Base-by-base conservation (phyloP, 306 rosid genomes). In the Echinosophora koreensis region DNA sequence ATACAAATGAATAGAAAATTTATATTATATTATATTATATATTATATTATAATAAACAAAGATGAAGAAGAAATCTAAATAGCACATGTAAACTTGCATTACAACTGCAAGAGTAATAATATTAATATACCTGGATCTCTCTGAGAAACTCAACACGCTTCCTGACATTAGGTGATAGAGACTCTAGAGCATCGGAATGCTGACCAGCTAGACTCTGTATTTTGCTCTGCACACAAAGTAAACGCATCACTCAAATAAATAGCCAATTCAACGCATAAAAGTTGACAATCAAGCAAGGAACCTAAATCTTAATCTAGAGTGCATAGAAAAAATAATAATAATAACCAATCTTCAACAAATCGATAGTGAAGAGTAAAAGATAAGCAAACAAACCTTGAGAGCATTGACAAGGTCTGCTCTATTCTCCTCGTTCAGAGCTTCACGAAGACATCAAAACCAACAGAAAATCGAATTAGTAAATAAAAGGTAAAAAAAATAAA, bases 91-190 rank as follows among this genome's bases (percentile, higher is more conserved):
- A 37, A 49, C 5, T 22, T 41, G 73, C 39, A 51, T 15, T 9
- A 38, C 22, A 71, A 18, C 6, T 0, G 39, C 22, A 28, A 18
- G 9, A 6, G 35, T 5, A 1, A 71, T 6, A 2, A 62, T 78
- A 66, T 81, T 6, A 2, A 62, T 78, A 66, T 81, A 78, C 98
- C 96, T 93, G 98, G 61, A 93, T 87, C 76, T 91, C 97, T 81
- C 96, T 87, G 52, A 93, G 98, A 81, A 90, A 84, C 73, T 93
- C 98, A 4, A 93, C 98, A 18, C 98, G 89, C 87, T 89, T 93
- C 61, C 93, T 82, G 59, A 93, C 94, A 38, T 15, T 72, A 0
- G 96, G 96, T 0, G 98, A 3, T 3, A 93, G 82, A 16, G 80
- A 78, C 80, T 90, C 97, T 0, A 93, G 87, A 71, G 87, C 64